Percentiles rank a stretch among this genome's conserved stretches.
Evolutionary conservation across 305 asterid genomes (phyloP).

Genomic region (Fraxinus angustifolia): DNA sequence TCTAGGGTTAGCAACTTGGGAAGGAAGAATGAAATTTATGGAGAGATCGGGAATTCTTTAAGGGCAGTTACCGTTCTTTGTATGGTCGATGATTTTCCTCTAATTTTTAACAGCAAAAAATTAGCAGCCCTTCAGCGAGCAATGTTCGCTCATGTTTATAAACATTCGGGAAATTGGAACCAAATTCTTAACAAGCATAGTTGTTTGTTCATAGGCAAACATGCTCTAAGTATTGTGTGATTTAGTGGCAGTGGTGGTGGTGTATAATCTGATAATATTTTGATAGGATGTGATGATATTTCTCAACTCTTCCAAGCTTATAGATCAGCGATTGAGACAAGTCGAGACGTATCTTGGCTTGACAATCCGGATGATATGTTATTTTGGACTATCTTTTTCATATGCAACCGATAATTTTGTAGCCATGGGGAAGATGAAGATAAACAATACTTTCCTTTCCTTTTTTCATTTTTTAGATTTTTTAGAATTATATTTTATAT

Average conservation of each 20-base stretch:
- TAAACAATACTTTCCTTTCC: too few species aligned
- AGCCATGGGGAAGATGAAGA: not conserved
- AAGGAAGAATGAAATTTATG: not conserved
- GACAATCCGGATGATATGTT: not conserved
- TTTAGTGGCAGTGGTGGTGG: not conserved
- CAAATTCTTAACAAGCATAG: too few species aligned
- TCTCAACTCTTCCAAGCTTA: not conserved
- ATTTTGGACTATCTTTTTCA: not conserved
- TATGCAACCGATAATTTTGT: not conserved
- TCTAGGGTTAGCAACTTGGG: not conserved
- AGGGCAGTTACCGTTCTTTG: not conserved
- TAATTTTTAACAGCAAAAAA: not conserved
- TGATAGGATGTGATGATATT: not conserved
- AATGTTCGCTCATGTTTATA: too few species aligned
- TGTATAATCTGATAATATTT: not conserved
- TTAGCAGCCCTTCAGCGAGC: constrained; percentile 58
- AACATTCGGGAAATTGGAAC: too few species aligned
- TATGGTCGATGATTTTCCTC: not conserved
- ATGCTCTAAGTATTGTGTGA: too few species aligned
- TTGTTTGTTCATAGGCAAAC: too few species aligned
- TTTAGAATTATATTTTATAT: too few species aligned
- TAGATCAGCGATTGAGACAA: not conserved
- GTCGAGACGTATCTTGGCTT: not conserved
- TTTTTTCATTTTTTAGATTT: too few species aligned
- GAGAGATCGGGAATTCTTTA: not conserved